Evolutionary conservation across 805 yeast genomes (phyloP).

Genomic region (Candida silvatica): DNA sequence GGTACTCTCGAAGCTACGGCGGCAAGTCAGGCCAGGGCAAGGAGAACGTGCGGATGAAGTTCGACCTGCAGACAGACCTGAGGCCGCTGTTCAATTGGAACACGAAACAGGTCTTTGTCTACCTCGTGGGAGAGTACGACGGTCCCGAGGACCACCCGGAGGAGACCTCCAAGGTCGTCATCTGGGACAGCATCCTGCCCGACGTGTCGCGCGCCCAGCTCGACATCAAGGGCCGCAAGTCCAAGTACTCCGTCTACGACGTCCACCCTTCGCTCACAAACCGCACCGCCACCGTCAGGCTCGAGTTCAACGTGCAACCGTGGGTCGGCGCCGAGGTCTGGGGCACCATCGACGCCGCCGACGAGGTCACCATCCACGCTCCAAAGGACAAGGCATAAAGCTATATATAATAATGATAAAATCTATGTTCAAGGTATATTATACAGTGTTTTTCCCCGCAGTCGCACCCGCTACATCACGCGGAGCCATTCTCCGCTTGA

Average conservation of each 20-base stretch:
- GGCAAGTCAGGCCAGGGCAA: conserved; percentile 57
- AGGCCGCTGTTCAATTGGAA: conserved; percentile 88
- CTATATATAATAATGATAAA: too few relatives aligned
- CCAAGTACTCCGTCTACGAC: conserved; percentile 88
- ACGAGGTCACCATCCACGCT: conserved; percentile 12
- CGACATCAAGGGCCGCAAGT: conserved; percentile 39
- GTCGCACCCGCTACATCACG: too few relatives aligned
- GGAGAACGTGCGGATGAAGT: conserved; percentile 64
- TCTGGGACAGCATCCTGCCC: conserved; percentile 84
- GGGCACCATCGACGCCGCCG: conserved; percentile 41
- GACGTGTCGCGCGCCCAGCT: conserved; percentile 50
- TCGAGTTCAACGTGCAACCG: conserved; percentile 94
- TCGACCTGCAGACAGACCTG: conserved; percentile 71
- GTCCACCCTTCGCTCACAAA: conserved; percentile 51
- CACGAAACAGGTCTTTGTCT: conserved; percentile 91
- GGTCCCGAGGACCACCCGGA: conserved; percentile 6
- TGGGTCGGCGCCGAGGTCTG: conserved; percentile 70
- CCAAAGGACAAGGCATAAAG: background rate
- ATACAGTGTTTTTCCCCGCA: too few relatives aligned
- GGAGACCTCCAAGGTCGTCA: conserved; percentile 48
- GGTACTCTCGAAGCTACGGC: conserved; percentile 36
- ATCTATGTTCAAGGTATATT: too few relatives aligned
- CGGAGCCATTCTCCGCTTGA: too few relatives aligned
- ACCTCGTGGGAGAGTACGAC: conserved; percentile 69
- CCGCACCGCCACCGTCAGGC: conserved; percentile 55